Evolutionary conservation across 164 flowering plant genomes (phyloP).

Genomic region (Pachysandra terminalis): DNA sequence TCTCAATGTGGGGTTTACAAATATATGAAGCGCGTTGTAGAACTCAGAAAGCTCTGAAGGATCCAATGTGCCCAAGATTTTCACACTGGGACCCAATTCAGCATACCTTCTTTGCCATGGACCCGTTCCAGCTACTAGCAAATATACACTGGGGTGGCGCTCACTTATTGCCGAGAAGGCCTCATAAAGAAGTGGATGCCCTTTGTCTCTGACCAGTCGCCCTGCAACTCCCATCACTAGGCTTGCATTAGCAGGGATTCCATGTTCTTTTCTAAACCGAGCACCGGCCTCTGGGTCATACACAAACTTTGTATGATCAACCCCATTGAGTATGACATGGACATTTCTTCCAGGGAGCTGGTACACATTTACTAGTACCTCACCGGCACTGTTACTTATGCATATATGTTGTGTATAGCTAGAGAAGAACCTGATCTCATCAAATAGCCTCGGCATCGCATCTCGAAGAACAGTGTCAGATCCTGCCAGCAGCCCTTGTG

Average conservation of each 20-base stretch:
- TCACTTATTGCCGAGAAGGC: conserved; percentile 35
- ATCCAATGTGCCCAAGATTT: conserved; percentile 42
- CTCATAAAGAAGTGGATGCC: conserved; percentile 51
- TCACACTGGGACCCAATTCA: conserved; percentile 39
- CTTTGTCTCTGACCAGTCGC: conserved; percentile 60
- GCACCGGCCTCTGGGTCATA: conserved; percentile 28
- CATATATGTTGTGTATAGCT: conserved; percentile 46
- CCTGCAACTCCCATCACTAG: conserved; percentile 63
- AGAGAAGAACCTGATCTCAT: conserved; percentile 45
- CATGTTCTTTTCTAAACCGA: conserved; percentile 27
- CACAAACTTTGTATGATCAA: conserved; percentile 33
- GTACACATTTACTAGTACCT: conserved; percentile 40
- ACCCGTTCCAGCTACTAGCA: conserved; percentile 61
- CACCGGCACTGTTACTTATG: conserved; percentile 46
- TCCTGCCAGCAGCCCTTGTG: conserved; percentile 12
- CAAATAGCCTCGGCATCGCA: conserved; percentile 37
- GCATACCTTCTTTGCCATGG: conserved; percentile 52
- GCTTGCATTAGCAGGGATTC: conserved; percentile 39
- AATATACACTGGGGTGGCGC: conserved; percentile 25
- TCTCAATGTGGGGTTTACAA: conserved; percentile 61
- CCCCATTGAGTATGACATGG: conserved; percentile 69
- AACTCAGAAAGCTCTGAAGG: conserved; percentile 34
- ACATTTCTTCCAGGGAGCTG: conserved; percentile 44
- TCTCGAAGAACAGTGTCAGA: conserved; percentile 23
- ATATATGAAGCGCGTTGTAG: conserved; percentile 56